Evolutionary conservation across 495 filamentous ascomycete genomes (phyloP).

Genomic region (Penicillium verhagenii): DNA sequence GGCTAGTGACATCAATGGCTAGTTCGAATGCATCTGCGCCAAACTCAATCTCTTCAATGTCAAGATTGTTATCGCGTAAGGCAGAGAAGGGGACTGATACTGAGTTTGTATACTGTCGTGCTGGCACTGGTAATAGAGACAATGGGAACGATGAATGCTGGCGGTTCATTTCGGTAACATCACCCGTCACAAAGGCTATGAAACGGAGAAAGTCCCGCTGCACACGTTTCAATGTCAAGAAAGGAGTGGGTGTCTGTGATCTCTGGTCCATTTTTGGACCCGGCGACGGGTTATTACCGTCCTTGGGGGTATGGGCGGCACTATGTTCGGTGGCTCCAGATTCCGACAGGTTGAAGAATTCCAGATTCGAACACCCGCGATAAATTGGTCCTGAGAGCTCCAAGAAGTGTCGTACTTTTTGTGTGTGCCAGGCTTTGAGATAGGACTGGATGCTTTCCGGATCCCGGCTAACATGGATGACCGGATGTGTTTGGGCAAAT

Average conservation of each 20-base stretch:
- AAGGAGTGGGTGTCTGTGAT: constrained; percentile 46
- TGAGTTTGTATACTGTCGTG: constrained; percentile 60
- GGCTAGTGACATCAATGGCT: constrained; percentile 51
- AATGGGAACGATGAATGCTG: constrained; percentile 68
- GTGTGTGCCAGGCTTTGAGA: constrained; percentile 56
- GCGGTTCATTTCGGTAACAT: constrained; percentile 49
- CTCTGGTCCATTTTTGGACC: constrained; percentile 37
- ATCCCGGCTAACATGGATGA: constrained; percentile 71
- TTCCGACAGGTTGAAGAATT: constrained; percentile 70
- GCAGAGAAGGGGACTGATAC: constrained; percentile 60
- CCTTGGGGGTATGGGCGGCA: no score
- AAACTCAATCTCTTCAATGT: constrained; percentile 65
- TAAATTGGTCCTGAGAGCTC: constrained; percentile 53
- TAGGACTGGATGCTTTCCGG: constrained; percentile 61
- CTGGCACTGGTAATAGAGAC: constrained; percentile 61
- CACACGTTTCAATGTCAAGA: constrained; percentile 63
- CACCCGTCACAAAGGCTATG: constrained; percentile 60
- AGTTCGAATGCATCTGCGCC: constrained; percentile 68
- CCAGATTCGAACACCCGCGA: constrained; percentile 67
- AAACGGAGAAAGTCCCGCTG: constrained; percentile 71
- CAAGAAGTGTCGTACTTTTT: constrained; percentile 53
- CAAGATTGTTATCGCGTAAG: constrained; percentile 53
- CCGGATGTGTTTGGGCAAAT: constrained; percentile 58
- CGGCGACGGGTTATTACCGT: constrained; percentile 31
- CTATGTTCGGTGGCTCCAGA: constrained; percentile 22